phyloP scores from a whole-genome alignment of 2,329 filamentous ascomycete genomes.

The Trichophyton simii region DNA sequence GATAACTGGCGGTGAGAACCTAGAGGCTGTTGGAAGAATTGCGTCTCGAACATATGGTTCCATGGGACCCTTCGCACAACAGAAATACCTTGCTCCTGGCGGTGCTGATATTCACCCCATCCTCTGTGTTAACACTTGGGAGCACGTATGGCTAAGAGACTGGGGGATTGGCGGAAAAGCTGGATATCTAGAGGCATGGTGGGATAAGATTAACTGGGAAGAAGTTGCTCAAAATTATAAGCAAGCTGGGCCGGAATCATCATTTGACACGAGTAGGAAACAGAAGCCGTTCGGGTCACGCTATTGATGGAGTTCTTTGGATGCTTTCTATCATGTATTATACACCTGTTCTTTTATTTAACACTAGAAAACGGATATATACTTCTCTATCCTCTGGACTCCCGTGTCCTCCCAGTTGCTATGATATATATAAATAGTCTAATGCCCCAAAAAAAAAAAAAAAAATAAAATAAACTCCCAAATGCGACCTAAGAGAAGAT shows the following conservation, averaged over 20 bases:
- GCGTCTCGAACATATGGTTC: slow-evolving; percentile 14
- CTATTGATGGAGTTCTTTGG: not conserved
- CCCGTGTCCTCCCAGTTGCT: not conserved
- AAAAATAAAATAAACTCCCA: not conserved
- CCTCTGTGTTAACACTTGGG: slow-evolving; percentile 90
- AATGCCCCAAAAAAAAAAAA: not conserved
- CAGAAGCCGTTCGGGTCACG: not conserved
- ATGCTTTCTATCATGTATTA: slow-evolving; percentile 4
- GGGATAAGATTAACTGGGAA: slow-evolving; percentile 77
- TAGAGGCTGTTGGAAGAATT: slow-evolving; percentile 10
- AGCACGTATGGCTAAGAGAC: slow-evolving; percentile 82
- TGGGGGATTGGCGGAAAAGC: slow-evolving; percentile 67
- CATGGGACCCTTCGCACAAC: slow-evolving; percentile 18
- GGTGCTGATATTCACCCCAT: slow-evolving; percentile 55
- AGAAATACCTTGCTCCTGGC: slow-evolving; percentile 27
- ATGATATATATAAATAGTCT: not conserved
- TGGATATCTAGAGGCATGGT: slow-evolving; percentile 68
- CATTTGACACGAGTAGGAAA: not conserved
- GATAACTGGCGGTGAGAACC: slow-evolving; percentile 14
- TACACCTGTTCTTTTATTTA: slow-evolving; percentile 6
- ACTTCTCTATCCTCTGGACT: not conserved
- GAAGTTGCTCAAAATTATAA: slow-evolving; percentile 44
- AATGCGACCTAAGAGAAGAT: not conserved
- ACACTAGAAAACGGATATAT: slow-evolving; percentile 2
- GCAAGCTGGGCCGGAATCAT: slow-evolving; percentile 7